phyloP scores from a whole-genome alignment of 164 flowering plant species.

The Cinnamomum micranthum region DNA sequence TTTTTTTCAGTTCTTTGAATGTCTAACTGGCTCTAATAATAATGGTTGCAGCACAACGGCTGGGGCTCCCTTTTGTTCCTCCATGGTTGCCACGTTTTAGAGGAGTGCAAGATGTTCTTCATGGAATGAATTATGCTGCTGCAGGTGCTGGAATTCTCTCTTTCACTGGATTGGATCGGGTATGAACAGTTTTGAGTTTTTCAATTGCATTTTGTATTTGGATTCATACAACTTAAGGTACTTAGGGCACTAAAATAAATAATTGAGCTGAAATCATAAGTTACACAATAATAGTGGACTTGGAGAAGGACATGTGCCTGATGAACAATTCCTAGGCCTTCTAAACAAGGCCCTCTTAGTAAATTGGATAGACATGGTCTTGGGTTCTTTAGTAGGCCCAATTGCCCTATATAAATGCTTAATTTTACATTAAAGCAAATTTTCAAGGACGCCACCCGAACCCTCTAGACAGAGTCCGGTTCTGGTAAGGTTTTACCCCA shows the following conservation, averaged over 20 bases:
- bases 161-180: constrained; percentile 86
- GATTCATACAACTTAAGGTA: neutral
- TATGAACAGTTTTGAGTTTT: constrained; percentile 10
- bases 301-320: too few relatives aligned
- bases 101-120: constrained; percentile 57
- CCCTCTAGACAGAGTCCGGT: too few relatives aligned
- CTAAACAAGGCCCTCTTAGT: too few relatives aligned
- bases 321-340: too few relatives aligned
- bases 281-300: too few relatives aligned
- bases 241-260: neutral
- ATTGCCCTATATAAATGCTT: too few relatives aligned
- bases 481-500: too few relatives aligned
- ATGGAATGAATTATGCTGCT: constrained; percentile 89
- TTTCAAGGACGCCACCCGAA: too few relatives aligned
- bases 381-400: too few relatives aligned
- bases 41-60: constrained; percentile 45
- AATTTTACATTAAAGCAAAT: too few relatives aligned
- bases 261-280: too few relatives aligned
- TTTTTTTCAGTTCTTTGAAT: neutral
- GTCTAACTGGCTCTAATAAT: neutral
- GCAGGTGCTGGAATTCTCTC: constrained; percentile 88
- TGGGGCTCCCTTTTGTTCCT: constrained; percentile 86
- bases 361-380: too few relatives aligned
- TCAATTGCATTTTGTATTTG: neutral
- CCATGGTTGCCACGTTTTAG: constrained; percentile 68